Percentiles rank a stretch among this genome's conserved stretches.
These are phyloP conservation scores for Coemansia sp. DNA, from an alignment of 371 early-diverging fungal species.

Conservation along the genomic window DNA sequence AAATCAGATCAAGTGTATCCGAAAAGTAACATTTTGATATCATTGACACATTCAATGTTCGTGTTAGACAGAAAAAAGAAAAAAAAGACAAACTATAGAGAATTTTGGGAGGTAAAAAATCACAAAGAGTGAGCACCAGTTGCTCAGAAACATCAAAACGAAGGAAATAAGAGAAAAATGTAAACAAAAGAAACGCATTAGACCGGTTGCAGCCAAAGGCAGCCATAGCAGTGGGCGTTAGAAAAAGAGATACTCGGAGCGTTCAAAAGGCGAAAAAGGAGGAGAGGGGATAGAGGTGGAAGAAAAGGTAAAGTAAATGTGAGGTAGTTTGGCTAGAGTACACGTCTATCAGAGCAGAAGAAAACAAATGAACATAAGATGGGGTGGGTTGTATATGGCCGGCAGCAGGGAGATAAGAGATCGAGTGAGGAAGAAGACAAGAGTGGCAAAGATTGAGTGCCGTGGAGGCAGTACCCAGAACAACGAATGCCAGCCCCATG, in stretches of 20 bases:
- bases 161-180: background rate
- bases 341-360: slow-evolving; percentile 47
- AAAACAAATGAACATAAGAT: slow-evolving; percentile 6
- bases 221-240: background rate
- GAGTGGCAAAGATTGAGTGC: background rate
- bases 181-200: slow-evolving; percentile 2
- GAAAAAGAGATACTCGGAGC: background rate
- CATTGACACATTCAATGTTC: too few relatives aligned
- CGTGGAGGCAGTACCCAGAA: background rate
- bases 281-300: slow-evolving; percentile 2
- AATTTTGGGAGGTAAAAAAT: slow-evolving; percentile 3
- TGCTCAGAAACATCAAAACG: slow-evolving; percentile 8
- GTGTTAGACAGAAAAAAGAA: background rate
- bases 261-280: background rate
- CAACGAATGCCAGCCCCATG: too few relatives aligned
- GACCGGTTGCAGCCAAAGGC: background rate
- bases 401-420: background rate
- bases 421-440: background rate
- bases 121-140: background rate
- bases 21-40: too few relatives aligned
- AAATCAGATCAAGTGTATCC: too few relatives aligned
- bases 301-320: slow-evolving; percentile 7
- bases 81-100: background rate
- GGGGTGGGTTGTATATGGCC: slow-evolving; percentile 2
- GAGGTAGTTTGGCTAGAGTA: slow-evolving; percentile 34